A percentile compares a stretch with the other conserved stretches of the same genome.
Evolutionary conservation across 805 yeast genomes (phyloP).

Genomic region (Debaryomyces maramus): DNA sequence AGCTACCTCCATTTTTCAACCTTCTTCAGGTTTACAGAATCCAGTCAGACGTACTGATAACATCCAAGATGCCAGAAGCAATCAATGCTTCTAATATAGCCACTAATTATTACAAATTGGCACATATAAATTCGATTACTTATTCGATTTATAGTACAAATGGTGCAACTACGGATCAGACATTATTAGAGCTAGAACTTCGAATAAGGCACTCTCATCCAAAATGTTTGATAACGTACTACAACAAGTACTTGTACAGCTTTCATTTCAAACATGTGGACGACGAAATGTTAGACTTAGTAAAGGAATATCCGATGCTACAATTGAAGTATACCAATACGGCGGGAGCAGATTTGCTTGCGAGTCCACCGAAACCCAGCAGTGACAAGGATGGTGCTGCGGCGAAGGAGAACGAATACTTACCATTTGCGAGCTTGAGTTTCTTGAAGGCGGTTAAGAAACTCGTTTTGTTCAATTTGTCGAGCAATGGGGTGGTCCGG

Average conservation of each 20-base stretch:
- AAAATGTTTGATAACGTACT: constrained; percentile 38
- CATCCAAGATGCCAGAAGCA: constrained; percentile 12
- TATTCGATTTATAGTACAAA: constrained; percentile 29
- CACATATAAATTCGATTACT: constrained; percentile 31
- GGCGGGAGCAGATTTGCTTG: constrained; percentile 24
- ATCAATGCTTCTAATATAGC: constrained; percentile 25
- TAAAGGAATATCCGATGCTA: constrained; percentile 25
- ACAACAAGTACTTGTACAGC: constrained; percentile 39
- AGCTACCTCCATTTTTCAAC: too few species aligned
- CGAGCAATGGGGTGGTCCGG: constrained; percentile 22
- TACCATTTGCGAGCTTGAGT: constrained; percentile 36
- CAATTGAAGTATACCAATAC: constrained; percentile 21
- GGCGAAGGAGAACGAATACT: constrained; percentile 18
- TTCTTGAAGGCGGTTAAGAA: constrained; percentile 43
- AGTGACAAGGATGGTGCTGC: constrained; percentile 9
- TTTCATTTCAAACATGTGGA: constrained; percentile 32
- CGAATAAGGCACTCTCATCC: constrained; percentile 37
- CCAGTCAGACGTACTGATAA: not conserved
- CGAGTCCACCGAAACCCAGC: constrained; percentile 29
- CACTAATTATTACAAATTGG: constrained; percentile 43
- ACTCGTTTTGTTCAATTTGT: constrained; percentile 32
- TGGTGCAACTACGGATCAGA: constrained; percentile 36
- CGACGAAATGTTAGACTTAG: constrained; percentile 14
- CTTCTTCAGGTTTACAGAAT: too few species aligned
- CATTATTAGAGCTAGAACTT: constrained; percentile 41